Base-by-base conservation (phyloP, 2,329 filamentous ascomycete genomes). In the Alternaria brassicae region DNA sequence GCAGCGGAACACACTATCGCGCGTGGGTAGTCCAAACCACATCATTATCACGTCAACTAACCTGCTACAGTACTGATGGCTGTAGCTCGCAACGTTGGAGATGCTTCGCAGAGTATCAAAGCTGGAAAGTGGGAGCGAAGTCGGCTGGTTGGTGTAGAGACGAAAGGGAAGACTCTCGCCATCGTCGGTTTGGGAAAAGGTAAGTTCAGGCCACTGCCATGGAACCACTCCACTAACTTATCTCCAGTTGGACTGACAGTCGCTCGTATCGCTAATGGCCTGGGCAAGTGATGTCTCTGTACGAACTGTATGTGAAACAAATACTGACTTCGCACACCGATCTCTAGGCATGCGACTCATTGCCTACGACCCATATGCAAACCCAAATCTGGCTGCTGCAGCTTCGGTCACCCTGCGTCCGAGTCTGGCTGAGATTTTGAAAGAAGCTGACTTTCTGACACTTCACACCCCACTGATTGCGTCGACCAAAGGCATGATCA, bases 101-200 rank as follows among this genome's bases (percentile, higher is more conserved):
- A 87, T 51, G 91, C 88, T 1, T 89, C 89, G 64, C 80, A 85
- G n/a, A 87, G 84, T 59, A 80, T 92, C 63, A 91, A 93, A 70
- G 81, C 76, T n/a, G 89, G 88, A 0, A 87, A 86, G 52, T 94
- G 91, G 91, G 90, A 93, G 74, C 83, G 91, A 55, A 87, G 88
- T 70, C 86, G 87, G 67, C 83, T 93, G 3, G 89, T 92, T 0
- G 91, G 91, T 4, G 86, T 92, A 17, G 91, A 94, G 75, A 88
- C 93, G 10, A 90, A 91, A 49, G 86, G 88, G 44, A 94, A 93
- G 80, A 90, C 86, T 1, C 80, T 94, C 6, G 90, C 88, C 1
- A 89, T 94, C 49, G 86, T 95, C 37, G 91, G 91, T 1, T 79
- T 93, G 25, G 91, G 91, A n/a, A 93, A 93, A 80, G 91, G 84